Evolutionary conservation across 2,329 filamentous ascomycete genomes (phyloP), one percentile per base, ranked within the genome.

Genomic region (Claviceps monticola): DNA sequence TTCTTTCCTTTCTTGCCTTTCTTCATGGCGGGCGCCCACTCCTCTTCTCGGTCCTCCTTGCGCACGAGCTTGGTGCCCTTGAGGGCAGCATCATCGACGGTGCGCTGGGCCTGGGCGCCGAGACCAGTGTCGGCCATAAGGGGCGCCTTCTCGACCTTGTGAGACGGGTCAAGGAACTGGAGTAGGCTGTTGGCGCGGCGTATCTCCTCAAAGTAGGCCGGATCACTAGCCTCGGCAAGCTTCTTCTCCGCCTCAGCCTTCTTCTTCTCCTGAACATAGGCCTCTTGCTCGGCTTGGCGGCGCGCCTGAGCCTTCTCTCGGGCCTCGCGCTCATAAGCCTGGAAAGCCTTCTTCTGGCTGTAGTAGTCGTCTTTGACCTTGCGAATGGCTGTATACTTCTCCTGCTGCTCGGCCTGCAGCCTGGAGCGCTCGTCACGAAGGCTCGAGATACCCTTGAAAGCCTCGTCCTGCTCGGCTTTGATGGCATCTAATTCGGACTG

Each of bases 201-300:
- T 63, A 98, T 95, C 73, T 98, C 89, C 61, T 96, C 88, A 46
- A 88, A 77, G 74, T 88, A 98, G 50, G 93, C 93, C 16, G 85
- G 89, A 61, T 88, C 84, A 64, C 83, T 86, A 60, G 88, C 88
- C 64, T 91, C 86, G 62, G 83, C 82, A 42, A 94, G 82, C 68
- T 87, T 77, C 66, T 83, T 79, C 69, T 86, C 78, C 51, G 87
- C 88, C 49, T 82, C 78, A 65, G 86, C 83, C 74, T 84, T 86
- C 71, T 84, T 82, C 71, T 81, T 81, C 66, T 86, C 82, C 63
- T 83, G 80, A 60, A 81, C 73, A 64, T 80, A 80, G 52, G 79
- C 80, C 55, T 88, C 85, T 52, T 86, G 83, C 75, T 98, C 90
- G 46, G 83, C 81, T 71, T 84, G 83, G 65, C 85, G 80, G 62